Conservation (phyloP, 192 early-diverging fungal species). For the Coemansia sp. region DNA sequence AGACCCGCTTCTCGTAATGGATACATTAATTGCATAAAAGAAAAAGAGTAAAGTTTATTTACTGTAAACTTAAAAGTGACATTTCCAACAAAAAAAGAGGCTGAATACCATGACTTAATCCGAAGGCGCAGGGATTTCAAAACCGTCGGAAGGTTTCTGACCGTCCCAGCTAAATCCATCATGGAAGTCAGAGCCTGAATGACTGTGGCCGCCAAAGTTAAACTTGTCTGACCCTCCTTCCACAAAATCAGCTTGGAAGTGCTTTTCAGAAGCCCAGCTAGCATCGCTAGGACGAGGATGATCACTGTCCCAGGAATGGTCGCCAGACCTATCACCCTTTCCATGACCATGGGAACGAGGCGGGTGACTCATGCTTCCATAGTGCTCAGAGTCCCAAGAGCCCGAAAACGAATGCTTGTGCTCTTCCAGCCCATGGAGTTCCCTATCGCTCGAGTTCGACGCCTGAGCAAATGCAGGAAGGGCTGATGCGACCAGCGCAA, state of each 20-base stretch:
- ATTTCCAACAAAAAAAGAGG: too few species aligned
- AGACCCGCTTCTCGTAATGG: too few species aligned
- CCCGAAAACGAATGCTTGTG: background rate
- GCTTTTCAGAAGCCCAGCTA: background rate
- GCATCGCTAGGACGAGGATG: conserved; percentile 1
- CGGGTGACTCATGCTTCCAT: background rate
- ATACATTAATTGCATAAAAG: too few species aligned
- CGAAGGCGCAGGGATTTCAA: too few species aligned
- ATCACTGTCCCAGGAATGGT: background rate
- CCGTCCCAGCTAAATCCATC: too few species aligned
- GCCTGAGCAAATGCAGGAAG: conserved; percentile 2
- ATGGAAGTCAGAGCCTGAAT: background rate
- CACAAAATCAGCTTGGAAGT: background rate
- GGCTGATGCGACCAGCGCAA: conserved; percentile 11
- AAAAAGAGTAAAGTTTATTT: too few species aligned
- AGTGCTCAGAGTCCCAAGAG: background rate
- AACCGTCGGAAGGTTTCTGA: too few species aligned
- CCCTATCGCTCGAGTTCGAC: background rate
- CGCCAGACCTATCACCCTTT: background rate
- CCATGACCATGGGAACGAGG: background rate
- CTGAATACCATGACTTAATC: too few species aligned
- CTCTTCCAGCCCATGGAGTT: background rate
- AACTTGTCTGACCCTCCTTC: background rate
- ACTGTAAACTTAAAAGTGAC: too few species aligned
- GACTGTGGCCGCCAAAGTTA: background rate